Percentiles rank a stretch among this genome's conserved stretches.
Evolutionary conservation across 2,329 filamentous ascomycete genomes (phyloP).

Genomic region (Epichloe gansuensis): DNA sequence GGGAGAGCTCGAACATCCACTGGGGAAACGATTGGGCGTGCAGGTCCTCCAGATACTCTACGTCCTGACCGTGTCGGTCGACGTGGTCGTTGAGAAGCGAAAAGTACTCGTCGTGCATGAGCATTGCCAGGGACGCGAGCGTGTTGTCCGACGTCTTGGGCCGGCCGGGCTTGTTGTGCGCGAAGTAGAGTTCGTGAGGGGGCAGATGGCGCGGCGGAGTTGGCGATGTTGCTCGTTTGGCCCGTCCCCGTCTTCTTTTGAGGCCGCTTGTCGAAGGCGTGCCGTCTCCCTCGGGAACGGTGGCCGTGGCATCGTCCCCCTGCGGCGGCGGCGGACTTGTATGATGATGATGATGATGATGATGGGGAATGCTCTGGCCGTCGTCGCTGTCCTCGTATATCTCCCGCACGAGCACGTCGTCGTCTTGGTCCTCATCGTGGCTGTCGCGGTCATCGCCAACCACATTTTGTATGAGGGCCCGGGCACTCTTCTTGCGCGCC

Average conservation of each 20-base stretch:
- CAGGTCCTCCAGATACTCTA: slow-evolving; percentile 57
- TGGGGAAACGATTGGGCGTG: slow-evolving; percentile 77
- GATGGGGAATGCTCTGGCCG: slow-evolving; percentile 16
- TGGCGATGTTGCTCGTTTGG: slow-evolving; percentile 42
- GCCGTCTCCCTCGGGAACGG: slow-evolving; percentile 17
- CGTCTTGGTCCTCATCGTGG: slow-evolving; percentile 49
- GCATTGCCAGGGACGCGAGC: slow-evolving; percentile 57
- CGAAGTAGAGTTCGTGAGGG: slow-evolving; percentile 85
- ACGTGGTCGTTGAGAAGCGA: slow-evolving; percentile 44
- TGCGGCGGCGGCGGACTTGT: slow-evolving; percentile 16
- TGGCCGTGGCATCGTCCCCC: slow-evolving; percentile 22
- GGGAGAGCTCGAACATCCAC: slow-evolving; percentile 80
- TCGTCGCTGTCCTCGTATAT: slow-evolving; percentile 51
- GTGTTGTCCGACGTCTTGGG: slow-evolving; percentile 81
- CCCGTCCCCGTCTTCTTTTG: slow-evolving; percentile 5
- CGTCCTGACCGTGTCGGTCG: slow-evolving; percentile 59
- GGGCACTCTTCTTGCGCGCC: slow-evolving; percentile 72
- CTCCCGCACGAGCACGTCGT: slow-evolving; percentile 10
- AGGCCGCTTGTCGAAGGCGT: slow-evolving; percentile 28
- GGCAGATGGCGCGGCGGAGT: slow-evolving; percentile 73
- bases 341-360: too few relatives aligned
- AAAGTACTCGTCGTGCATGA: slow-evolving; percentile 91
- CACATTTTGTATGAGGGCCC: slow-evolving; percentile 60
- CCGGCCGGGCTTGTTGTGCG: slow-evolving; percentile 72
- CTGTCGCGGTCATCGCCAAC: slow-evolving; percentile 49